These are phyloP conservation scores for Lasiodiplodia sp. DNA, from an alignment of 2,329 filamentous ascomycete species.

Conservation along the genomic window DNA sequence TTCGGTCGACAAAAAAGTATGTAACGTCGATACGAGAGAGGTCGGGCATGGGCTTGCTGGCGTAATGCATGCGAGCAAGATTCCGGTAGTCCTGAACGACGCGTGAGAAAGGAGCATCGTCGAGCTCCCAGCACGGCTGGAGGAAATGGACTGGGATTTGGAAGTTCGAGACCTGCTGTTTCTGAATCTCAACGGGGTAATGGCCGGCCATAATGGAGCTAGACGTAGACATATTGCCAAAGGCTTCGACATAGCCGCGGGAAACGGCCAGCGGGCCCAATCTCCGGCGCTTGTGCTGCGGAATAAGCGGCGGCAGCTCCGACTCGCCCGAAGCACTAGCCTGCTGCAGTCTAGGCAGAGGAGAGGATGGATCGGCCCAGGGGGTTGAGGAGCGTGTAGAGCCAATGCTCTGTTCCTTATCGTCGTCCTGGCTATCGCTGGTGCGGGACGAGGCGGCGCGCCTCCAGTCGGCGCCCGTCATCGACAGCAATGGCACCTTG, in stretches of 20 bases:
- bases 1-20: slow-evolving; percentile 7
- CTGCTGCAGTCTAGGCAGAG: slow-evolving; percentile 13
- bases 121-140: slow-evolving; percentile 22
- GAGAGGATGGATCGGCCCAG: slow-evolving; percentile 2
- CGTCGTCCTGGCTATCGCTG: slow-evolving; percentile 6
- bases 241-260: slow-evolving; percentile 20
- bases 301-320: slow-evolving; percentile 1
- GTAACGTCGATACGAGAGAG: slow-evolving; percentile 15
- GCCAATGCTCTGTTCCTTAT: neutral
- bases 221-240: slow-evolving; percentile 24
- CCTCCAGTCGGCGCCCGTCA: slow-evolving; percentile 11
- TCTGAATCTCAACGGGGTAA: slow-evolving; percentile 15
- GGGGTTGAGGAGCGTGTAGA: slow-evolving; percentile 15
- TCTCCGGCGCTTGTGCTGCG: neutral
- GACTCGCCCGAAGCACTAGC: slow-evolving; percentile 7
- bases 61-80: slow-evolving; percentile 14
- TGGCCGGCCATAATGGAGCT: slow-evolving; percentile 24
- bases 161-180: slow-evolving; percentile 27
- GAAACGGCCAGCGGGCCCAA: slow-evolving; percentile 12
- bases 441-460: neutral
- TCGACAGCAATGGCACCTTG: slow-evolving; percentile 4
- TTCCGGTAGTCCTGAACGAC: slow-evolving; percentile 25
- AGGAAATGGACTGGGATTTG: slow-evolving; percentile 27
- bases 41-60: slow-evolving; percentile 1
- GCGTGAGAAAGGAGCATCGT: slow-evolving; percentile 20